Evolutionary conservation across 306 rosid species (phyloP), one percentile per base, ranked within the genome.

Genomic region (Carpinus fangiana): DNA sequence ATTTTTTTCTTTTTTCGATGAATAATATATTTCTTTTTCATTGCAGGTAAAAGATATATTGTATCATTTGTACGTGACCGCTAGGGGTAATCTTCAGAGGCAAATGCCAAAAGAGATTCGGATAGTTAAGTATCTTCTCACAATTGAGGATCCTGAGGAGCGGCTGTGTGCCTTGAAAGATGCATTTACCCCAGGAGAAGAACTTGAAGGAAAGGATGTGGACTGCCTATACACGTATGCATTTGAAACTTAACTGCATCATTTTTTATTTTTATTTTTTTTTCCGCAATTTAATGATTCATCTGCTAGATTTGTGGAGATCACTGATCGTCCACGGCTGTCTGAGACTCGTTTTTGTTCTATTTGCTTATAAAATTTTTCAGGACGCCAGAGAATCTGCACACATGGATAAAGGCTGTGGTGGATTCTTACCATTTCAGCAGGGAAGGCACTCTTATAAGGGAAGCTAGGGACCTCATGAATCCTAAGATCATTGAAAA

Each of bases 161-260:
- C 89, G 80, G 79, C 64, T 93, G 43, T 69, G 86, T 46, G 89
- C 90, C 20, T 88, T 95, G 38, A 78, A 87, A 43, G 98, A 93
- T 82, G 97, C 97, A 67, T 95, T 93, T 83, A 95, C 99, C 69
- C 99, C 98, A 1, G 99, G 98, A 76, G 92, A 88, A 77, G 97
- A 95, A 81, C 80, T 93, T 57, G 93, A 92, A 88, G 97, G 91
- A 89, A 79, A 51, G 23, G 82, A 92, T 59, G 87, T 83, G n/a
- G 99, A 95, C 80, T 60, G 50, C 82, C 81, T 95, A 20, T 95
- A 86, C 87, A 93, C 98, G 98, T 95, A 87, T 21, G 93, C 67
- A 73, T 79, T 69, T 48, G 38, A 68, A 78, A 77, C 75, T 74
- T 78, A 23, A 11, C 20, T 11, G 59, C 34, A 46, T 21, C 12